These are phyloP conservation scores for Polysphondylium violaceum DNA, from an alignment of 78 protist species.

Conservation along the genomic window DNA sequence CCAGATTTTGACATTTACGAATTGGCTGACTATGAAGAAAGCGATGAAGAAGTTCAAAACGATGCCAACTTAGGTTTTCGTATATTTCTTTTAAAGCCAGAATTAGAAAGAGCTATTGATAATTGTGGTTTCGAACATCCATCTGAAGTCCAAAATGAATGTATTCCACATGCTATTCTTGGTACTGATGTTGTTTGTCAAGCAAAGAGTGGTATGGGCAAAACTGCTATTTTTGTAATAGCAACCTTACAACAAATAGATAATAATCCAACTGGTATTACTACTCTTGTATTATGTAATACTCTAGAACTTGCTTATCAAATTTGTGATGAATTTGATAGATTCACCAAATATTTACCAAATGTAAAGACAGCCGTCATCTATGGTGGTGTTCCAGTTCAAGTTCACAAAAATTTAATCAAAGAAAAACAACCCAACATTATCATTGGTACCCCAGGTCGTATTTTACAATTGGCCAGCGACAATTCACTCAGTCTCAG, in stretches of 20 bases:
- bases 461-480: constrained; percentile 83
- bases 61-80: constrained; percentile 88
- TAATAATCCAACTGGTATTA: constrained; percentile 37
- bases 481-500: constrained; percentile 76
- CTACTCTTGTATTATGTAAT: constrained; percentile 94
- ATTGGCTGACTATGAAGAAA: constrained; percentile 77
- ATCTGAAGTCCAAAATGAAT: constrained; percentile 98
- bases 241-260: constrained; percentile 94
- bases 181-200: constrained; percentile 98
- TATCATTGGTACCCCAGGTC: constrained; percentile 99
- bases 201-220: constrained; percentile 99
- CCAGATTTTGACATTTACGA: constrained; percentile 71
- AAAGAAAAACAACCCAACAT: constrained; percentile 92
- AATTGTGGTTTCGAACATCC: constrained; percentile 99
- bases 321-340: constrained; percentile 95
- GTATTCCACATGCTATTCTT: constrained; percentile 97
- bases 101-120: constrained; percentile 94
- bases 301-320: constrained; percentile 99
- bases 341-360: constrained; percentile 94
- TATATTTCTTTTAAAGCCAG: constrained; percentile 98
- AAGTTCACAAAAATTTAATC: constrained; percentile 72
- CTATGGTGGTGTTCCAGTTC: constrained; percentile 96
- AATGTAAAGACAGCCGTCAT: constrained; percentile 88
- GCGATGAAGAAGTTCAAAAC: constrained; percentile 57
- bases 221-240: constrained; percentile 99